Percentiles rank a stretch among this genome's conserved stretches.
Evolutionary conservation across 148 eudicot species (phyloP).

Genomic region (Camellia japonica): DNA sequence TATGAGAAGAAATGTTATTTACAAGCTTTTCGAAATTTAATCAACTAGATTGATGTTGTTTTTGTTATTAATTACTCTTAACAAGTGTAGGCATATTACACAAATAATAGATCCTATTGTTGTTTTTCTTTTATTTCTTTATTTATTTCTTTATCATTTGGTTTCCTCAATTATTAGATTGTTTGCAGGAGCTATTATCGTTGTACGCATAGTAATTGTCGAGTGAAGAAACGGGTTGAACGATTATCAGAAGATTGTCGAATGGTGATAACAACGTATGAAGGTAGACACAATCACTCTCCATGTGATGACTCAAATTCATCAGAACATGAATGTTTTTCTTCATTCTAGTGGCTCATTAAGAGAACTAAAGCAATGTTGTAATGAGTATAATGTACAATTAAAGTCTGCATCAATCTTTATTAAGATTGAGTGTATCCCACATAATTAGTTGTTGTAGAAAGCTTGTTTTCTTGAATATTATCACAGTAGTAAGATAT

Average conservation of each 20-base stretch:
- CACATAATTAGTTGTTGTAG: neutral
- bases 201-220: slow-evolving; percentile 70
- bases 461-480: neutral
- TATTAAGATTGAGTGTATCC: neutral
- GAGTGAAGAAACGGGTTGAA: slow-evolving; percentile 87
- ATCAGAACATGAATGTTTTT: slow-evolving; percentile 59
- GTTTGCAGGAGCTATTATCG: slow-evolving; percentile 72
- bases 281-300: slow-evolving; percentile 78
- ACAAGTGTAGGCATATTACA: neutral
- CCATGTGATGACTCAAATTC: slow-evolving; percentile 68
- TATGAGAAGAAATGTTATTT: too few relatives aligned
- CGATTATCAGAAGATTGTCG: slow-evolving; percentile 73
- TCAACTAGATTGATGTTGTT: neutral
- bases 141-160: too few relatives aligned
- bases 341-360: slow-evolving; percentile 41
- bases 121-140: too few relatives aligned
- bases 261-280: slow-evolving; percentile 83
- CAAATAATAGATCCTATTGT: too few relatives aligned
- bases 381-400: neutral
- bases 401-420: slow-evolving; percentile 6
- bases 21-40: too few relatives aligned
- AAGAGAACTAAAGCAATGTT: neutral
- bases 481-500: too few relatives aligned
- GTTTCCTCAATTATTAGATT: neutral
- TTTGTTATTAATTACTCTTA: neutral